Evolutionary conservation across 2,329 filamentous ascomycete species (phyloP).

Genomic region (Phyllosticta paracitricarpa): DNA sequence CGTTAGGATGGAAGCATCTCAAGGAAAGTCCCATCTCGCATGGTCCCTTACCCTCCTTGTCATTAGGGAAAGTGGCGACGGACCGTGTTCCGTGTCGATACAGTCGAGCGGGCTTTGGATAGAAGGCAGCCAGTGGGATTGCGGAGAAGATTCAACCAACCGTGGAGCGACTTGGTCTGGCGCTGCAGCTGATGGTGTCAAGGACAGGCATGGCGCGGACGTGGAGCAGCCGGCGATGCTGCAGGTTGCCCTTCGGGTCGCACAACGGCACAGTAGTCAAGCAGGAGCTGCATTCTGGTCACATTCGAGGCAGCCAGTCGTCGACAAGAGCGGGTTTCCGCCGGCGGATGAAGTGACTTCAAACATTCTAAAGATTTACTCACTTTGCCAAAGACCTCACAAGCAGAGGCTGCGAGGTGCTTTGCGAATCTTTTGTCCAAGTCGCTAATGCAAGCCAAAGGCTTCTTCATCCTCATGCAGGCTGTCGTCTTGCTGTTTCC

Average conservation of each 20-base stretch:
- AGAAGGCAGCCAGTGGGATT: not conserved
- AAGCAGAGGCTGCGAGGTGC: not conserved
- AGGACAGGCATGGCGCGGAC: not conserved
- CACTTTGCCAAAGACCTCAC: not conserved
- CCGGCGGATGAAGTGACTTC: not conserved
- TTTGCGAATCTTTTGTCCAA: not conserved
- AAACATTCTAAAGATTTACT: not conserved
- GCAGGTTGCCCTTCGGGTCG: not conserved
- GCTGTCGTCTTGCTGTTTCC: not conserved
- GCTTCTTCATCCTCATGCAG: not conserved
- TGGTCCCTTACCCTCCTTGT: not conserved
- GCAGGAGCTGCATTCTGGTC: not conserved
- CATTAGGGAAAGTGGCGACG: not conserved
- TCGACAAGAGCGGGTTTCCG: not conserved
- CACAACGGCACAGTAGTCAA: not conserved
- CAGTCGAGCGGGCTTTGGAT: not conserved
- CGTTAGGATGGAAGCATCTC: not conserved
- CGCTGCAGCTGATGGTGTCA: not conserved
- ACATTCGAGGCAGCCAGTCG: not conserved
- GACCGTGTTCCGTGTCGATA: not conserved
- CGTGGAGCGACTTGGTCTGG: not conserved
- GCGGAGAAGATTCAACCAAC: not conserved
- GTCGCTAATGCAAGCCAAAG: not conserved
- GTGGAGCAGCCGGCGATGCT: not conserved
- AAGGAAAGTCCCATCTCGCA: not conserved